Evolutionary conservation across 441 rosid genomes (phyloP), one percentile per base, ranked within the genome.

Genomic region (Gossypium davidsonii): DNA sequence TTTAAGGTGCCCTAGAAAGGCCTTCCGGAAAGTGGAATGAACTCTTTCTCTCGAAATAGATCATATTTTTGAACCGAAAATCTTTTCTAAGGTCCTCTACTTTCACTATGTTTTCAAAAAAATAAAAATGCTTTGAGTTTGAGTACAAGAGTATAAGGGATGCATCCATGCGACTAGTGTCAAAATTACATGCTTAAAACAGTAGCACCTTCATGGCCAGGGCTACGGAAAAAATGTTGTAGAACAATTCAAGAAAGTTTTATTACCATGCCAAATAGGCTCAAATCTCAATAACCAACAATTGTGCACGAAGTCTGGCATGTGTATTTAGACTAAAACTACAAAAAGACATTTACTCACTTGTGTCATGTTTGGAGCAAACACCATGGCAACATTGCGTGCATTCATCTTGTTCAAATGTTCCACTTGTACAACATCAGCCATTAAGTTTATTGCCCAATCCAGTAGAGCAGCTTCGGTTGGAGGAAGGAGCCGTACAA

Each of bases 341-440:
- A 61, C 56, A 2, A 3, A 61, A 48, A 48, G 26, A 48, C 46
- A 74, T 21, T 63, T 39, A 75, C 83, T 76, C 76, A 88, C 93
- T 80, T 89, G 89, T 61, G 93, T 89, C 93, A 89, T 89, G 87
- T 89, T 89, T 72, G 93, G 93, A 21, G 93, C 93, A 10, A 89
- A 89, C 66, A 89, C 90, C 83, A 89, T 85, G 0, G 93, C 91
- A 0, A 89, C 79, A 79, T 89, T 89, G 3, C 90, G 85, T 31
- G 90, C 89, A 83, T 86, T 89, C 93, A 89, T 89, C 84, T 86
- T 89, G 78, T 87, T 89, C 42, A 86, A 18, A 79, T 82, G 86
- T 73, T 87, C 90, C 79, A 87, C 73, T 80, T 87, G 90, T 0
- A 82, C 88, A 70, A 89, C 88, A 80, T 89, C 94, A 46, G 94